Evolutionary conservation across 805 yeast species (phyloP), one percentile per base, ranked within the genome.

Genomic region (Brettanomyces bruxellensis): DNA sequence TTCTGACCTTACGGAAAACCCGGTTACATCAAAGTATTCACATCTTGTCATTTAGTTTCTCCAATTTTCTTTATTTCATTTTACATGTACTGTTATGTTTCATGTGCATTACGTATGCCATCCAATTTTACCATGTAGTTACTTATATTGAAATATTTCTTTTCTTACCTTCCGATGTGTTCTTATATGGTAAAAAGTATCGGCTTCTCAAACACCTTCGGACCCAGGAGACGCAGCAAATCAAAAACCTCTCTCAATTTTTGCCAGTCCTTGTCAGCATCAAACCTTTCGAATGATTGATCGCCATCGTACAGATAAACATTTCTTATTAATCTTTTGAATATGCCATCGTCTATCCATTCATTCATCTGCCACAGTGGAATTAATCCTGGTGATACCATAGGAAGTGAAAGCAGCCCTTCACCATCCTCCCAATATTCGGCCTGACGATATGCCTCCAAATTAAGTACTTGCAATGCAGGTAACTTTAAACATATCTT

Each of bases 331-430:
- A 49, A 18, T n/a, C 25, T 22, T 4, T n/a, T 39, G 25, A 56
- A 49, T 14, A 54, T 52, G 3, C 66, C 67, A 11, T 53, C 48
- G 38, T 62, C 60, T 34, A 71, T 50, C 59, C 68, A 53, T 14
- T 64, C 62, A n/a, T 59, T 44, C 13, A 77, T 49, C 51, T 76
- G 80, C 62, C 62, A 55, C 30, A 76, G 43, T 1, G 83, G 79
- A 9, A 73, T 52, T 3, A 74, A 49, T 0, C 84, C 83, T 0
- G 83, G 81, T 2, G 71, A 55, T 3, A 77, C 75, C 24, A 51
- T 12, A 14, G 45, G 45, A 9, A 42, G 34, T n/a, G 43, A n/a
- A 1, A 38, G 25, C 76, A 11, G 72, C 44, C 22, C 45, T 43
- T 47, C 41, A 4, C 37, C 43, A 9, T 41, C n/a, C 8, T 3